phyloP scores from a whole-genome alignment of 345 rosid species.

The Hypericum perforatum region DNA sequence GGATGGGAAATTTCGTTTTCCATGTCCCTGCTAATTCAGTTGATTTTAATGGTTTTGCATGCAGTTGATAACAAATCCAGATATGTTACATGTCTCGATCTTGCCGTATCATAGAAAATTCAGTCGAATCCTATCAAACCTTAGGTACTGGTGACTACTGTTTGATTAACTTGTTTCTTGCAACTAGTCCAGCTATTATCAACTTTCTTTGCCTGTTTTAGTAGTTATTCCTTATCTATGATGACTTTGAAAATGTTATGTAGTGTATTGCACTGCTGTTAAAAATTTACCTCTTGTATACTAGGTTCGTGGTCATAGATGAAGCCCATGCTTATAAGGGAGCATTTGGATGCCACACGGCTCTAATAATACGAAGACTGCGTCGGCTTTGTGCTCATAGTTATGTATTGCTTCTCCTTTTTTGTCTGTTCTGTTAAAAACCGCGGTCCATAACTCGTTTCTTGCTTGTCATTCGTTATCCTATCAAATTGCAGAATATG shows the following conservation, averaged over 20 bases:
- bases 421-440: not conserved
- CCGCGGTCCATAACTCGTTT: too few species aligned
- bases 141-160: conserved; percentile 40
- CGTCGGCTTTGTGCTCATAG: conserved; percentile 82
- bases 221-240: not conserved
- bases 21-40: conserved; percentile 11
- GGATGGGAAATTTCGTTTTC: conserved; percentile 12
- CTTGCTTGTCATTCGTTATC: not conserved
- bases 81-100: conserved; percentile 84
- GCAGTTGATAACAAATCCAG: conserved; percentile 98
- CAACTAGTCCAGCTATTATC: not conserved
- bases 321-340: conserved; percentile 96
- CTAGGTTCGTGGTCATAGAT: conserved; percentile 81
- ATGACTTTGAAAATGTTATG: not conserved
- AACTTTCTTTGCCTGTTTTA: not conserved
- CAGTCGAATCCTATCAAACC: conserved; percentile 62
- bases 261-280: not conserved
- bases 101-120: conserved; percentile 74
- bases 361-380: conserved; percentile 90
- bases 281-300: not conserved
- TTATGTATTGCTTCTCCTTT: conserved; percentile 18
- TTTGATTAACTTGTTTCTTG: conserved; percentile 1
- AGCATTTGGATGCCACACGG: conserved; percentile 94
- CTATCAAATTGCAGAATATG: conserved; percentile 53
- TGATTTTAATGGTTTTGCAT: conserved; percentile 14